Base-by-base conservation (phyloP, 768 basidiomycete species). In the Vararia minispora region DNA sequence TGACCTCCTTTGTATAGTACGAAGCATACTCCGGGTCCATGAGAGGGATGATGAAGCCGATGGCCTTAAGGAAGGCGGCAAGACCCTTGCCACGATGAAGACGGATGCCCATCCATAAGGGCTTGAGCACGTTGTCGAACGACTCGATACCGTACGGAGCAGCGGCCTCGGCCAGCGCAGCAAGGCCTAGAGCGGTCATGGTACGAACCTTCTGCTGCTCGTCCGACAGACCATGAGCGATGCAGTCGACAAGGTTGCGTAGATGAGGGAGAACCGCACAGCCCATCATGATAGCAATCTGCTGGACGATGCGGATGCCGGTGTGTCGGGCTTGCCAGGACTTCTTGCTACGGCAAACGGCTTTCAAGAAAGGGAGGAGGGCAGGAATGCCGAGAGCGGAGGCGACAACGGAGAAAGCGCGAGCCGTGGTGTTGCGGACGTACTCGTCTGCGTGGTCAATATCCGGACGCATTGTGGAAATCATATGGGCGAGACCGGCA, bases 11-110 rank as follows among this genome's bases (percentile, higher is more conserved):
- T 33, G 92, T 97, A 59, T 99, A 99, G 64, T 98, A 98, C 12
- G 89, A 92, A 11, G 94, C 95, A 52, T 97, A 98, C 66, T 99
- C 94, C 33, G 95, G 91, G 55, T 99, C 95, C 95, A 99, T 98
- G 43, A 99, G 81, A 2, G 95, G 95, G 38, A 99, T 97, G 57
- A 99, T 99, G 64, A 97, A 98, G 25, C 95, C 95, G 48, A 98
- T 98, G 21, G 94, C 95, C 58, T 95, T 95, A 46, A 95, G 64
- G 70, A 94, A 95, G 8, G 91, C 91, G 27, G 91, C 91, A 24
- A 95, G 71, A 44, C 87, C 87, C 58, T 94, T 94, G 42, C 91
- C 91, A 57, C 91, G 87, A 58, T 95, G 91, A 37, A 89, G 75
- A 62, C 89, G 80, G 51, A 92, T 91, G 60, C 90, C 90, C 34